A percentile compares a stretch with the other conserved stretches of the same genome.
Evolutionary conservation across 2,329 filamentous ascomycete genomes (phyloP).

Genomic region (Neodidymelliopsis sp.): DNA sequence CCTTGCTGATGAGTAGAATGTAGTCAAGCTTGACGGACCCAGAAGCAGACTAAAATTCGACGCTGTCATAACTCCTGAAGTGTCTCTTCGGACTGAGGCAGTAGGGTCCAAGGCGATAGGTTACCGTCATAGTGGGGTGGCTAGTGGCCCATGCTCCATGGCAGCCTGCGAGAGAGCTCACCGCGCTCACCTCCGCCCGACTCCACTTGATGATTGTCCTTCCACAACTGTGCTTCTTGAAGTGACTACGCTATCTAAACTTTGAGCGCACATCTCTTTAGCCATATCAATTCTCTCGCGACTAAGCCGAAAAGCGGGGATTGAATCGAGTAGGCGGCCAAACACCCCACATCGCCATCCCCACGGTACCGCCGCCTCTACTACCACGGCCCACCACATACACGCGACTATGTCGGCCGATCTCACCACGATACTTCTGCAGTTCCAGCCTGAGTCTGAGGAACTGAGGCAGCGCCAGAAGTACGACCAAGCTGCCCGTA

Average conservation of each 20-base stretch:
- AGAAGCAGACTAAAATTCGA: too few species aligned
- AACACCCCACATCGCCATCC: conserved; percentile 30
- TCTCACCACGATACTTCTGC: conserved; percentile 35
- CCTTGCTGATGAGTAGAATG: too few species aligned
- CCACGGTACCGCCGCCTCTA: conserved; percentile 16
- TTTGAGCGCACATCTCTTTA: not conserved
- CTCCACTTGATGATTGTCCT: conserved; percentile 18
- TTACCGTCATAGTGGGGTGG: conserved; percentile 25
- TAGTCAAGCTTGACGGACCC: not conserved
- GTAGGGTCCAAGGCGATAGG: conserved; percentile 4
- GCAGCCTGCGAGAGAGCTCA: conserved; percentile 36
- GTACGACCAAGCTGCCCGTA: conserved; percentile 49
- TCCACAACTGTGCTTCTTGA: not conserved
- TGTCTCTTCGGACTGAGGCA: too few species aligned
- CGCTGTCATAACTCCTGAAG: too few species aligned
- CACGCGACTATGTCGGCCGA: conserved; percentile 39
- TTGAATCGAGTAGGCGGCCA: conserved; percentile 13
- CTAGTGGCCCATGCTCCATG: conserved; percentile 23
- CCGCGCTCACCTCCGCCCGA: conserved; percentile 18
- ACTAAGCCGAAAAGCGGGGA: too few species aligned
- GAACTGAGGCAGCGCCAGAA: conserved; percentile 46
- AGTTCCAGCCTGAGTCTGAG: conserved; percentile 47
- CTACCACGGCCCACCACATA: conserved; percentile 6
- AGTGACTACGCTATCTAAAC: not conserved
- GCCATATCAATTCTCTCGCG: too few species aligned